phyloP scores from a whole-genome alignment of 805 yeast genomes.

The Teunomyces kruisii region DNA sequence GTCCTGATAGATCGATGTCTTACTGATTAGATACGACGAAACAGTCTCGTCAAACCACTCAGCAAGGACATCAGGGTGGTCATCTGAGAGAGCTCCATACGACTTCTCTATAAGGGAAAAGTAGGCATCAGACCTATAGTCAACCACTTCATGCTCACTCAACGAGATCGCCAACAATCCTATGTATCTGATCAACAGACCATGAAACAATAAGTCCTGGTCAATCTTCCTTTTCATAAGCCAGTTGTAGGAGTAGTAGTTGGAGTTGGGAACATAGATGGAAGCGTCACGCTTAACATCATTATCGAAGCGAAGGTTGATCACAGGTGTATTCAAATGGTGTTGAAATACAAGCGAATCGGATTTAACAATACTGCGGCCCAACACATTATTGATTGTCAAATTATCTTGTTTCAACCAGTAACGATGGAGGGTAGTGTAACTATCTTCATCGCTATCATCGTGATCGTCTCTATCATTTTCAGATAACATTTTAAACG shows the following conservation, averaged over 20 bases:
- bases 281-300: slow-evolving; percentile 28
- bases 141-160: slow-evolving; percentile 41
- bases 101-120: slow-evolving; percentile 15
- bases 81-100: slow-evolving; percentile 15
- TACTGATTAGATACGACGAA: slow-evolving; percentile 16
- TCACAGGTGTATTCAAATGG: slow-evolving; percentile 27
- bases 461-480: slow-evolving; percentile 3
- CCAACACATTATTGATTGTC: slow-evolving; percentile 32
- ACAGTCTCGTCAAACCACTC: slow-evolving; percentile 23
- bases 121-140: slow-evolving; percentile 23
- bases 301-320: slow-evolving; percentile 34
- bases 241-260: slow-evolving; percentile 34
- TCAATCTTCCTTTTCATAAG: slow-evolving; percentile 25
- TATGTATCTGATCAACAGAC: slow-evolving; percentile 33
- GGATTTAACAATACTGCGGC: slow-evolving; percentile 19
- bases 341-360: slow-evolving; percentile 35
- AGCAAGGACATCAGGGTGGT: slow-evolving; percentile 10
- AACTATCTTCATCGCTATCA: slow-evolving; percentile 16
- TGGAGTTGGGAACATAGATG: slow-evolving; percentile 34
- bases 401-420: slow-evolving; percentile 36
- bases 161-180: slow-evolving; percentile 37
- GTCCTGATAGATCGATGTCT: slow-evolving; percentile 21
- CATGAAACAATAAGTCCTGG: slow-evolving; percentile 28
- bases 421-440: slow-evolving; percentile 30
- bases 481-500: slow-evolving; percentile 18